Conservation (phyloP, 495 filamentous ascomycete species). For the Penicillium psychrofluorescens region DNA sequence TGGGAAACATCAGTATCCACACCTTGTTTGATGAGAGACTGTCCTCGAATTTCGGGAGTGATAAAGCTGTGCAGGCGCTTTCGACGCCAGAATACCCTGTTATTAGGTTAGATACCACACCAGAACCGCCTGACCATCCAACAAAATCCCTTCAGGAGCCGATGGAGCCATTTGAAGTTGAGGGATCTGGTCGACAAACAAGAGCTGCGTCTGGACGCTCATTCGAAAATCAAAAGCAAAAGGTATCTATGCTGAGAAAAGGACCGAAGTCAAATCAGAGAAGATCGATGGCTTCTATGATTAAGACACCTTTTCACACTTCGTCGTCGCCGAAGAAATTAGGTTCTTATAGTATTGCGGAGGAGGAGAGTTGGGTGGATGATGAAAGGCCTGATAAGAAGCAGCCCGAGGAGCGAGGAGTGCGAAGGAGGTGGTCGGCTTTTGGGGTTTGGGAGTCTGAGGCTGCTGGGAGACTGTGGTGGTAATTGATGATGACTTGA, state of each 20-base stretch:
- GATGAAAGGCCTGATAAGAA: conserved; percentile 8
- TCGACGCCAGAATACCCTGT: conserved; percentile 14
- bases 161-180: conserved; percentile 2
- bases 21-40: conserved; percentile 13
- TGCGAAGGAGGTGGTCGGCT: conserved; percentile 2
- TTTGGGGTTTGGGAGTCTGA: conserved; percentile 1
- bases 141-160: conserved; percentile 6
- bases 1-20: conserved; percentile 6
- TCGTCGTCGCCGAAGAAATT: conserved; percentile 6
- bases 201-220: neutral
- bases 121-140: conserved; percentile 5
- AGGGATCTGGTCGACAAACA: neutral
- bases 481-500: too few species aligned
- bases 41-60: neutral
- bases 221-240: neutral
- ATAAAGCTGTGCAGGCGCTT: conserved; percentile 2
- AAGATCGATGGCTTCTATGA: conserved; percentile 10
- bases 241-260: neutral
- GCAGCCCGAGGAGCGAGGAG: conserved; percentile 9
- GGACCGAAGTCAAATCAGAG: conserved; percentile 2
- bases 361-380: conserved; percentile 5
- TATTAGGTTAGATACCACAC: conserved; percentile 11
- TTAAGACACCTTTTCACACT: conserved; percentile 5
- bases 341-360: conserved; percentile 5
- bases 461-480: too few species aligned